Evolutionary conservation across 352 stramenopile species (phyloP).

Genomic region (Phytophthora sp.): DNA sequence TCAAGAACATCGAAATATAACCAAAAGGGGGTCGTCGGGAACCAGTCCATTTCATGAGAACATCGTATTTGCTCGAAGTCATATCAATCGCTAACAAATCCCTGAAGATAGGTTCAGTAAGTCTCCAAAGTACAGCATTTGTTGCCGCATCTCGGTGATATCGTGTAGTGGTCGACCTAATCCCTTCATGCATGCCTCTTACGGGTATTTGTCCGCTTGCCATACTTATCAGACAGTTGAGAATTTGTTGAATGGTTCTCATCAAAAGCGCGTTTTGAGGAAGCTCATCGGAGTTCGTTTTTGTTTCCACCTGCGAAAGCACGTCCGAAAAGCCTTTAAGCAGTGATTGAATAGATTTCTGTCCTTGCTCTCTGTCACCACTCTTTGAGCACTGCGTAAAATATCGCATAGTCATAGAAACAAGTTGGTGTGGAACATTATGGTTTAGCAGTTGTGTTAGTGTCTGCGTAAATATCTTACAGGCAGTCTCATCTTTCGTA

Average conservation of each 20-base stretch:
- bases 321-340: conserved; percentile 5
- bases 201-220: conserved; percentile 9
- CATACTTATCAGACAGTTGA: conserved; percentile 1
- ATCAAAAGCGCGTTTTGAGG: conserved; percentile 1
- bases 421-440: conserved; percentile 12
- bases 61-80: conserved; percentile 1
- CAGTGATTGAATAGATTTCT: conserved; percentile 5
- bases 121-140: conserved; percentile 39
- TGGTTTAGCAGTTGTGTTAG: neutral
- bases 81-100: conserved; percentile 28
- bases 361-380: conserved; percentile 8
- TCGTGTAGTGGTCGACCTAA: neutral
- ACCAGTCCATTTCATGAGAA: conserved; percentile 18
- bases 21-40: conserved; percentile 15
- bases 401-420: neutral
- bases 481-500: neutral
- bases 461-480: neutral
- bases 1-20: neutral
- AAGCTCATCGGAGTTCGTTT: conserved; percentile 6
- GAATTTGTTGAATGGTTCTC: conserved; percentile 6
- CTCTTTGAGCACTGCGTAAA: conserved; percentile 8
- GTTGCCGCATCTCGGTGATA: neutral
- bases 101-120: conserved; percentile 30
- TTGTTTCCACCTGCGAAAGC: conserved; percentile 5
- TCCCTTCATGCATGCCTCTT: neutral